phyloP scores from a whole-genome alignment of 1,284 basidiomycete species.

The Irpex lacteus region DNA sequence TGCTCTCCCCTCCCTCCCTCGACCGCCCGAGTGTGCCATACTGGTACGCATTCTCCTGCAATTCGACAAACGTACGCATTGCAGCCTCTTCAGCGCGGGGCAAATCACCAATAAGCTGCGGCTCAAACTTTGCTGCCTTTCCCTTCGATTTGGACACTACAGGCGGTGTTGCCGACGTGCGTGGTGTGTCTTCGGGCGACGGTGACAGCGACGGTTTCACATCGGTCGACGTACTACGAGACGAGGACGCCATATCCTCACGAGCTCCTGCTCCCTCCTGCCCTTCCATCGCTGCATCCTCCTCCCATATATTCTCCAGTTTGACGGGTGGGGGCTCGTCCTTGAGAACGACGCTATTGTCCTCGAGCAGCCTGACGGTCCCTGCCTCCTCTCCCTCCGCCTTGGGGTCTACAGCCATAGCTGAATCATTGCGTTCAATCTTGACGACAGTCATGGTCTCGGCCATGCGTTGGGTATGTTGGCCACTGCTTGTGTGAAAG shows the following conservation, averaged over 20 bases:
- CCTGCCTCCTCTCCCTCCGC: background rate
- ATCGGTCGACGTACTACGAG: conserved; percentile 9
- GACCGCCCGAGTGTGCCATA: conserved; percentile 84
- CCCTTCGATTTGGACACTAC: conserved; percentile 23
- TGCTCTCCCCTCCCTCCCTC: conserved; percentile 86
- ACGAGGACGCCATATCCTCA: conserved; percentile 2
- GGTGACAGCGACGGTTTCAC: conserved; percentile 9
- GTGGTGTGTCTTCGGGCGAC: conserved; percentile 24
- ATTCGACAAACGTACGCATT: conserved; percentile 69
- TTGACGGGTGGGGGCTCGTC: conserved; percentile 1
- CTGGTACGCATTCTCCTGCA: conserved; percentile 85
- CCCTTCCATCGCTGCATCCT: conserved; percentile 9
- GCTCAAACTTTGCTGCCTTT: conserved; percentile 30
- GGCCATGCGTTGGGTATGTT: background rate
- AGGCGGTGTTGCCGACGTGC: conserved; percentile 30
- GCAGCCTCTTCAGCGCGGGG: conserved; percentile 77
- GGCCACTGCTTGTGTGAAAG: background rate
- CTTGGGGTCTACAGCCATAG: background rate
- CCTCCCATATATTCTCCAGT: conserved; percentile 5
- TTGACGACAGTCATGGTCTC: background rate
- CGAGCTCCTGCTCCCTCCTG: conserved; percentile 7
- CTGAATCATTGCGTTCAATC: background rate
- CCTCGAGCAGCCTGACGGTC: conserved; percentile 13
- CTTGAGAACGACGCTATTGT: conserved; percentile 11
- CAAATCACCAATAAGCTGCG: conserved; percentile 76